Percentiles rank a stretch among this genome's conserved stretches.
phyloP scores from a whole-genome alignment of 345 rosid genomes.

The Murraya koenigii region DNA sequence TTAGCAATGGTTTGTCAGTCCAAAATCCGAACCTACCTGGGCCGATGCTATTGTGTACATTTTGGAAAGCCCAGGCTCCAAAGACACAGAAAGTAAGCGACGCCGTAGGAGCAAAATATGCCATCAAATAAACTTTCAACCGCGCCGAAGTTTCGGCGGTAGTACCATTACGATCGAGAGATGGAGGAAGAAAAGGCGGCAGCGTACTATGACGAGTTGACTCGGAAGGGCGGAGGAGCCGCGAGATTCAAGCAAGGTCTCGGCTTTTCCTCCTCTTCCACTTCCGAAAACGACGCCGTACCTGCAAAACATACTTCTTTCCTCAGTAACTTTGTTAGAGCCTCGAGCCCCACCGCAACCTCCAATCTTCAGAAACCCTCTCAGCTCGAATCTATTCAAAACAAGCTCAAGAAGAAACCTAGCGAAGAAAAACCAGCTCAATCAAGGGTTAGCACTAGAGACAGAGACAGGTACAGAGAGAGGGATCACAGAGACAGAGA shows the following conservation, averaged over 20 bases:
- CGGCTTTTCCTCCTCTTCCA: constrained; percentile 58
- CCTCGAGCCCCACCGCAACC: constrained; percentile 56
- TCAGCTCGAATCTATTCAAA: constrained; percentile 61
- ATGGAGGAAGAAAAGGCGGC: constrained; percentile 86
- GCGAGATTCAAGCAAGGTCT: constrained; percentile 97
- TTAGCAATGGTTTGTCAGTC: too few relatives aligned
- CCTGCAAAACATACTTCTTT: constrained; percentile 63
- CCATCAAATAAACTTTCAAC: not conserved
- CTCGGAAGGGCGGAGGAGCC: constrained; percentile 88
- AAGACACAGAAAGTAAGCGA: not conserved
- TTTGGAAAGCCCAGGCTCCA: not conserved
- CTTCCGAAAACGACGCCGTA: constrained; percentile 17
- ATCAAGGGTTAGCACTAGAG: constrained; percentile 29
- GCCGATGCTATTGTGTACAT: too few relatives aligned
- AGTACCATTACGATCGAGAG: not conserved
- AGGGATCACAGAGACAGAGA: constrained; percentile 22
- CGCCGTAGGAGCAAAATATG: not conserved
- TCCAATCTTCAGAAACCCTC: constrained; percentile 52
- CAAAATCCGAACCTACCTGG: too few relatives aligned
- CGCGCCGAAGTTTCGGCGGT: not conserved
- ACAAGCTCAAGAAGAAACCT: constrained; percentile 65
- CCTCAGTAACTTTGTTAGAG: constrained; percentile 65
- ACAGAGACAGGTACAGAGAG: constrained; percentile 27
- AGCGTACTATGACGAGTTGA: constrained; percentile 81
- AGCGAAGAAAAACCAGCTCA: constrained; percentile 11